Evolutionary conservation across 176 grass and related monocot species (phyloP).

Genomic region (Cenchrus americanus): DNA sequence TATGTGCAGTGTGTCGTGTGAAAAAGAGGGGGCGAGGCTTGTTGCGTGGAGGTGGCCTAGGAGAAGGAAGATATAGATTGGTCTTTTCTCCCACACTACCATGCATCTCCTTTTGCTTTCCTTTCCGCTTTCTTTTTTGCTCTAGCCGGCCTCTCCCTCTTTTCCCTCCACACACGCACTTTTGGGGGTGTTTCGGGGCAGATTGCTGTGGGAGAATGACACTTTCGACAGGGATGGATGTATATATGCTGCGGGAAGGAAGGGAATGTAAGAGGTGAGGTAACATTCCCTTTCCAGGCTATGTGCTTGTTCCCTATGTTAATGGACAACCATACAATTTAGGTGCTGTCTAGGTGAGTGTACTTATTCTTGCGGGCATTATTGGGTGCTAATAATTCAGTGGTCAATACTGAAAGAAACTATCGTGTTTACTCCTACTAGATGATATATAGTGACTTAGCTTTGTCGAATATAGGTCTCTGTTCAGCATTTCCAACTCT

Average conservation of each 20-base stretch:
- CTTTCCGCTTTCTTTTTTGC: slow-evolving; percentile 28
- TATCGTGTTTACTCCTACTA: background rate
- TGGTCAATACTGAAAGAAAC: background rate
- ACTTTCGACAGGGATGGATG: slow-evolving; percentile 50
- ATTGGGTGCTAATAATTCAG: background rate
- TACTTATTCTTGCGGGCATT: background rate
- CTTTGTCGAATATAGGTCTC: background rate
- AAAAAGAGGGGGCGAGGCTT: slow-evolving; percentile 45
- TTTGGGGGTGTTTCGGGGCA: slow-evolving; percentile 49
- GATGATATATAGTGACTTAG: background rate
- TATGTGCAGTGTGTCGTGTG: slow-evolving; percentile 44
- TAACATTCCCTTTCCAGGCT: slow-evolving; percentile 54
- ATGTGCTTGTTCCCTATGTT: slow-evolving; percentile 35
- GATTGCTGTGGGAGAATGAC: slow-evolving; percentile 56
- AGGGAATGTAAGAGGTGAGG: slow-evolving; percentile 43
- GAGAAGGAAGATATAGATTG: slow-evolving; percentile 55
- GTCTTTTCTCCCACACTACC: slow-evolving; percentile 55
- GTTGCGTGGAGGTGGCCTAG: slow-evolving; percentile 43
- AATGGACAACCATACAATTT: slow-evolving; percentile 5
- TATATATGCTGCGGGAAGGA: slow-evolving; percentile 40
- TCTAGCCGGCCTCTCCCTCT: slow-evolving; percentile 12
- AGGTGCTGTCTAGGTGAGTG: too few relatives aligned
- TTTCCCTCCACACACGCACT: slow-evolving; percentile 34
- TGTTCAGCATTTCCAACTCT: background rate
- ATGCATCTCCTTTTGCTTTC: slow-evolving; percentile 47